Evolutionary conservation across 1,139 yeast species (phyloP), one percentile per base, ranked within the genome.

Genomic region (Meyerozyma elateridarum): DNA sequence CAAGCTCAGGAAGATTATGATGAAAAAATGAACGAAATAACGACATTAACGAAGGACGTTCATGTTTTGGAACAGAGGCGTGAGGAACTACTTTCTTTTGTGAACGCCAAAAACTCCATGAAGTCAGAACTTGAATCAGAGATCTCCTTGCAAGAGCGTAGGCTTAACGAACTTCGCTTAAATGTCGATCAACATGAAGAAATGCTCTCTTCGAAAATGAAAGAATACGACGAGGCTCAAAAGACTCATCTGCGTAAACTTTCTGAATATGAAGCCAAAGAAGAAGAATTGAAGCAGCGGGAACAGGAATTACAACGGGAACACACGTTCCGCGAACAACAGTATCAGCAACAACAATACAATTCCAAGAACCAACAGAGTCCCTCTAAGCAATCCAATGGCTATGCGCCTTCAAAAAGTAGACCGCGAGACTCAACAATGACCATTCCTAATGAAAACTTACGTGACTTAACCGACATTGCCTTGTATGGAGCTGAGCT

Each of bases 381-480:
- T n/a, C n/a, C n/a, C n/a, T n/a, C n/a, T n/a, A n/a, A n/a, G n/a
- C n/a, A n/a, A 19, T 9, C 15, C 13, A 27, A 27, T 27, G 30
- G 30, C 8, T 8, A 11, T 18, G 30, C 18, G 13, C 14, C 16
- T 19, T 11, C 14, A n/a, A 18, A 17, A 5, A 25, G 11, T 14
- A 32, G 26, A 14, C 20, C 26, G 5, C 26, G 38, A 28, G 34
- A 32, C n/a, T 31, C 35, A 6, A 29, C 32, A 11, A 14, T 24
- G 17, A 24, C 27, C 8, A 15, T 20, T 4, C n/a, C 25, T 8
- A 34, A 32, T 13, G 63, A 56, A 29, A 56, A 67, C 38, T 54
- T 70, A 27, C 61, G 62, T 22, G 76, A 71, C 41, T 56, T 69
- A 35, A 51, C 71, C 2, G 70, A 65, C 40, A 64, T 67, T 37